Base-by-base conservation (phyloP, 2,329 filamentous ascomycete genomes). In the Claviceps digitariae region DNA sequence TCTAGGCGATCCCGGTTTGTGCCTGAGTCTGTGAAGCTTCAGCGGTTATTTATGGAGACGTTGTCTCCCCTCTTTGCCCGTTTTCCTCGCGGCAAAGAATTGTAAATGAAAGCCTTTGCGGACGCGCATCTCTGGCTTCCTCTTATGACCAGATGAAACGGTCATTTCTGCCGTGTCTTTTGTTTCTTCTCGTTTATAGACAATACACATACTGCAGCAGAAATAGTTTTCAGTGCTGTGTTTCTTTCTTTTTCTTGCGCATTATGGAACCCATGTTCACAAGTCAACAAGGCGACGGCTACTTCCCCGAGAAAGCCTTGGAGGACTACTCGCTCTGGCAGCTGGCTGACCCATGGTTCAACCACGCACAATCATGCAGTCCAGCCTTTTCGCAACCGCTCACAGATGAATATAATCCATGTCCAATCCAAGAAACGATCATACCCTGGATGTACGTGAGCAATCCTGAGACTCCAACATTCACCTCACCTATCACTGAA, bases 11-110 rank as follows among this genome's bases (percentile, higher is more conserved):
- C 20, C 29, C 29, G 20, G 20, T n/a, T n/a, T 31, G 20, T 29
- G 29, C 43, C 27, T 13, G 29, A 20, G 13, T 12, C 23, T 43
- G n/a, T 15, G 27, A 45, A 43, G 44, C 43, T 41, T 47, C 43
- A 36, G 17, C 44, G 23, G 44, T 31, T 52, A 52, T 52, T 48
- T 41, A 52, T 52, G 51, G 44, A 31, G 15, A 31, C 27, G 27
- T 45, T 45, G 21, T 25, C 27, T 27, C 43, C 43, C 27, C 9
- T 29, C 27, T 29, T 29, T 15, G 2, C 1, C 15, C 41, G 2
- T n/a, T 45, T 10, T n/a, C 9, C 23, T 27, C 23, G 12, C 13
- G 23, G 7, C 23, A 9, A 17, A 45, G 23, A n/a, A 10, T 8
- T 25, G 41, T 25, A 3, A 44, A 27, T 7, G n/a, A 43, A 13